Evolutionary conservation across 2,329 filamentous ascomycete genomes (phyloP), one percentile per base, ranked within the genome.

Genomic region (Akanthomyces muscarius): DNA sequence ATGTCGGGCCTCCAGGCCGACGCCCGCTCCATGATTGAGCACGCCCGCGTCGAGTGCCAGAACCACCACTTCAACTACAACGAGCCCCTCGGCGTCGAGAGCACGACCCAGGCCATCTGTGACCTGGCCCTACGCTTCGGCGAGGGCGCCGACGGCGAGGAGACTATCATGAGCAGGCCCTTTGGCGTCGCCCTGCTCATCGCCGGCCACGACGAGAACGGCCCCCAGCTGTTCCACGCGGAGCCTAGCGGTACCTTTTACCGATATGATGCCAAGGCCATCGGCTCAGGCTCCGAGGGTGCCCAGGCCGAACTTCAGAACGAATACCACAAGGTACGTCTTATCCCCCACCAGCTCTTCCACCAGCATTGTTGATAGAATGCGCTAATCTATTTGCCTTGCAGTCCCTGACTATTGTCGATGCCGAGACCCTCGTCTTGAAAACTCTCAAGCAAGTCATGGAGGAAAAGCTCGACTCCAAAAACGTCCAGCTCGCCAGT

Each of bases 381-480:
- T 21, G n/a, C 50, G 23, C 5, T 51, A 51, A 44, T 10, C 61
- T 67, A 30, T 68, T 66, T 53, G 18, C 8, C 33, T 11, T 25
- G 38, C 67, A 89, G 86, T 98, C 94, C 63, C 84, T 99, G 67
- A 97, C 93, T 48, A 88, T 99, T 66, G 82, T 85, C 63, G 95
- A 99, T 74, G 95, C 95, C 64, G 95, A 99, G 81, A 95, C 93
- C 4, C 81, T 99, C 68, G 93, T 97, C 58, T 83, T 99, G 73
- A 98, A 98, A 86, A 99, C 95, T 44, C 78, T 99, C 76, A 99
- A 98, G 85, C 95, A 99, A 81, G 95, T 99, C 70, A 99, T 99
- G 95, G 95, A 99, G 81, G 95, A 99, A 87, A 99, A 99, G 83
- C 84, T 99, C 65, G 95, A 99, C 76, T 86, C 92, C 67, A 99